These are phyloP conservation scores for Salix udensis DNA, from an alignment of 345 rosid genomes.

Conservation along the genomic window DNA sequence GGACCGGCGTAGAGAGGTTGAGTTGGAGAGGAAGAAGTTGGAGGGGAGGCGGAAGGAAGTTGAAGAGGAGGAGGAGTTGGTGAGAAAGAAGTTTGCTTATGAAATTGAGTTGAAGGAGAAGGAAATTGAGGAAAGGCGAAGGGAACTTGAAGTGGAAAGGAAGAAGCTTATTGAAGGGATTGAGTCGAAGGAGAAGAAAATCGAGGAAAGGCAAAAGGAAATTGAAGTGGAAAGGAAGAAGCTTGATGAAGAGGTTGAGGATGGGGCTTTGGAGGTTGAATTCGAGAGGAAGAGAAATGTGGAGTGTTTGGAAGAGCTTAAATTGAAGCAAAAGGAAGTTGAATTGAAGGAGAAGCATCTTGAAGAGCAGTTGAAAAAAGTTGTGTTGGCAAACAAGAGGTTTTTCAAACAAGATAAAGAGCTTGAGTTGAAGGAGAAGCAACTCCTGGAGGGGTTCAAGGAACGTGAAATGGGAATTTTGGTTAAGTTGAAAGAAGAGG, in stretches of 20 bases:
- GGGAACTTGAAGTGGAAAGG: not conserved
- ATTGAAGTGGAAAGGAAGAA: too few relatives aligned
- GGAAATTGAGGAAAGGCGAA: not conserved
- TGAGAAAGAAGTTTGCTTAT: not conserved
- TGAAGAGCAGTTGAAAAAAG: too few relatives aligned
- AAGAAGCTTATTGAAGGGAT: not conserved
- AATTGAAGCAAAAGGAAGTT: too few relatives aligned
- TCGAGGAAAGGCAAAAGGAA: too few relatives aligned
- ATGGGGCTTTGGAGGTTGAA: too few relatives aligned
- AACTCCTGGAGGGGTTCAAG: not conserved
- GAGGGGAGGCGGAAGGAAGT: not conserved
- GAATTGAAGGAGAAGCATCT: not conserved
- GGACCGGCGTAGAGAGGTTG: not conserved
- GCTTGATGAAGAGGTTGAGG: too few relatives aligned
- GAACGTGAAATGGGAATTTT: not conserved
- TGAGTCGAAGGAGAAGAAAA: not conserved
- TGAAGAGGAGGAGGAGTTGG: not conserved
- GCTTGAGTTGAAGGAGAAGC: constrained; percentile 1
- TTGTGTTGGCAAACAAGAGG: not conserved
- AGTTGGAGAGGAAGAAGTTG: not conserved
- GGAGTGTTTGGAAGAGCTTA: too few relatives aligned
- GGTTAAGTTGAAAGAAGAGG: not conserved
- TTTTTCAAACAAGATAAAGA: not conserved
- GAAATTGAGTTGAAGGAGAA: not conserved
- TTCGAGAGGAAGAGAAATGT: too few relatives aligned